Evolutionary conservation across 2,329 filamentous ascomycete species (phyloP), one percentile per base, ranked within the genome.

Genomic region (Fusarium albosuccineum): DNA sequence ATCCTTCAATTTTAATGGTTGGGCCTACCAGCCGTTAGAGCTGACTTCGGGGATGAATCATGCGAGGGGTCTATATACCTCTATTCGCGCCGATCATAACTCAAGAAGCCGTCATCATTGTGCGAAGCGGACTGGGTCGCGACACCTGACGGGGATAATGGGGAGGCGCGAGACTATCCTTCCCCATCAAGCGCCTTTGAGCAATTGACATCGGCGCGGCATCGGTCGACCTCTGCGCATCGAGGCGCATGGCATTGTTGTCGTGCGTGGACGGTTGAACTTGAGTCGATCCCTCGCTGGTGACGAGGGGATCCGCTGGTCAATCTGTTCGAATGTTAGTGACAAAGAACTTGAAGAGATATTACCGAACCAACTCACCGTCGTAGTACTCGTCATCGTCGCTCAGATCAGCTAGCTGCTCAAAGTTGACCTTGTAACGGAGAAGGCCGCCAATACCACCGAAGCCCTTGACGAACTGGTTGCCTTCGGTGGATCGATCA

Each of bases 341-440:
- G 51, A 50, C 14, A 14, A 49, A 33, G 7, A 48, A 33, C 41
- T 9, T 17, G 36, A 30, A 45, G 26, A 26, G 30, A 17, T 9
- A 17, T 64, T 36, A 22, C 26, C 37, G 9, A 13, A 9, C 10
- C 13, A 45, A 68, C 79, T 75, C 74, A 84, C 85, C 86, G 81
- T 88, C 87, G 84, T 97, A 97, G 85, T 97, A 97, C 82, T 95
- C 95, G 80, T 98, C 95, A 82, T 94, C 92, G 79, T 96, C 92
- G 80, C 97, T 94, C 77, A 92, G 87, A 80, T 98, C 96, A 81
- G 91, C 92, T 81, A 99, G 88, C 82, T 99, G 97, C 84, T 99
- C 97, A 84, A 99, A 99, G 86, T 99, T 99, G 86, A 99, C 93
- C 86, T 97, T 97, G 90, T 99, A 99, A 74, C 96, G 94, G 78